These are phyloP conservation scores for Dicorynia guianensis DNA, from an alignment of 306 rosid genomes.

Conservation along the genomic window DNA sequence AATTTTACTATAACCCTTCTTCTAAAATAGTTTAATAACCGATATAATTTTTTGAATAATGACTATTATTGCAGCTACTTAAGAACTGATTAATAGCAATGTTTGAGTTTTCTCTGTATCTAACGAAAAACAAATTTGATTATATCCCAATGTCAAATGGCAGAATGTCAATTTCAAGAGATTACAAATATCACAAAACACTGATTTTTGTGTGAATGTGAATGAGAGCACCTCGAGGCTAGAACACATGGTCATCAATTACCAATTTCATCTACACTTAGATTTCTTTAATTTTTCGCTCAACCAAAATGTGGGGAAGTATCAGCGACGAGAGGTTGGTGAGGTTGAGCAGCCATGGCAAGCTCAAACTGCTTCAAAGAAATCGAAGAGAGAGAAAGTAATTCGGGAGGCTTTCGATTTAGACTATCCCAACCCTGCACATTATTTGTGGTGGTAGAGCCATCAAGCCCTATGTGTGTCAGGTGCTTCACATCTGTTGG, in stretches of 20 bases:
- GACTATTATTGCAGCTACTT: no score
- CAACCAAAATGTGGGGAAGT: slow-evolving; percentile 1
- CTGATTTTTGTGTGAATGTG: no score
- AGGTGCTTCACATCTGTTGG: slow-evolving; percentile 77
- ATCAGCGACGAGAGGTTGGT: slow-evolving; percentile 27
- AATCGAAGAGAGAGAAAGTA: slow-evolving; percentile 55
- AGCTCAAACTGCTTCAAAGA: slow-evolving; percentile 59
- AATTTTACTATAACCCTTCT: no score
- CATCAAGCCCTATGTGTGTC: slow-evolving; percentile 71
- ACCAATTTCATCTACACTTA: background rate
- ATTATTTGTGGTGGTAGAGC: slow-evolving; percentile 53
- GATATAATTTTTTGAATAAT: no score
- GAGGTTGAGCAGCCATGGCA: slow-evolving; percentile 55
- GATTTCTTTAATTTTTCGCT: background rate
- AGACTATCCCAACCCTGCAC: slow-evolving; percentile 46
- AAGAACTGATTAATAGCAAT: no score
- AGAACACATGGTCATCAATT: background rate
- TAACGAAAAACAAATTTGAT: no score
- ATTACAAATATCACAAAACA: no score
- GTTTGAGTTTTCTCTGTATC: no score
- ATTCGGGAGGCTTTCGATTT: slow-evolving; percentile 39
- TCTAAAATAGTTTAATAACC: no score
- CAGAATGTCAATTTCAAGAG: no score
- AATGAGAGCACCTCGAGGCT: no score
- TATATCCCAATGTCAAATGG: no score